These are phyloP conservation scores for Fomitopsis betulina DNA, from an alignment of 1,284 basidiomycete species.

Conservation along the genomic window DNA sequence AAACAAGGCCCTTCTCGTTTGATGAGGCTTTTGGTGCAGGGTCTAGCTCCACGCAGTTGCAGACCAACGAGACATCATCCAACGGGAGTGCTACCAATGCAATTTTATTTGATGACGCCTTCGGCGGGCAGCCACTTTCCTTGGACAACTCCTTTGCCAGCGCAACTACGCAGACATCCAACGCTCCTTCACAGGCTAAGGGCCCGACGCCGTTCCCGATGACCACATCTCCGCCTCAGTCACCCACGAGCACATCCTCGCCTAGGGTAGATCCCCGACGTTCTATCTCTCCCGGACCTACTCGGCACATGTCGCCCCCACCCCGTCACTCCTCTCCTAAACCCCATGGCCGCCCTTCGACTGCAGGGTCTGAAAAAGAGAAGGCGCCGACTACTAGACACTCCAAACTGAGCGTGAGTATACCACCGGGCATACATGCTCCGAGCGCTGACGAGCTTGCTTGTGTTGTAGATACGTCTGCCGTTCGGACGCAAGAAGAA, in stretches of 20 bases:
- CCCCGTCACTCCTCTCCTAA: slow-evolving; percentile 52
- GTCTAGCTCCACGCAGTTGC: slow-evolving; percentile 2
- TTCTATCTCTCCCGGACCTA: slow-evolving; percentile 34
- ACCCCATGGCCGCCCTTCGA: slow-evolving; percentile 42
- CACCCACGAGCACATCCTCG: slow-evolving; percentile 28
- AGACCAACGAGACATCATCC: slow-evolving; percentile 8
- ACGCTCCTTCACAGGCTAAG: slow-evolving; percentile 25
- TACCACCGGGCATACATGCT: neutral
- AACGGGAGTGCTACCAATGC: slow-evolving; percentile 16
- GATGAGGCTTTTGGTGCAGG: slow-evolving; percentile 45
- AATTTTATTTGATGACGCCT: slow-evolving; percentile 58
- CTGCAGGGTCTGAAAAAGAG: slow-evolving; percentile 48
- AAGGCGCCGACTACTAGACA: slow-evolving; percentile 50
- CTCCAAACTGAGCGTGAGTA: slow-evolving; percentile 72
- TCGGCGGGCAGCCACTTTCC: slow-evolving; percentile 44
- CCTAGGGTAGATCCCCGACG: slow-evolving; percentile 26
- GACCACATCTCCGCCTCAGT: slow-evolving; percentile 31
- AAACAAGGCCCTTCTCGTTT: slow-evolving; percentile 36
- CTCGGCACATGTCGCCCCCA: slow-evolving; percentile 45
- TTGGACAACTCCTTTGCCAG: slow-evolving; percentile 31
- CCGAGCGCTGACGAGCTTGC: slow-evolving; percentile 10
- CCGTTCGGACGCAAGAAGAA: slow-evolving; percentile 77
- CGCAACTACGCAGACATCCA: neutral
- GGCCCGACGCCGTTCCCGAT: slow-evolving; percentile 28
- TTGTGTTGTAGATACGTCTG: slow-evolving; percentile 54